These are phyloP conservation scores for Wickerhamomyces subpelliculosus DNA, from an alignment of 805 yeast species.

Conservation along the genomic window DNA sequence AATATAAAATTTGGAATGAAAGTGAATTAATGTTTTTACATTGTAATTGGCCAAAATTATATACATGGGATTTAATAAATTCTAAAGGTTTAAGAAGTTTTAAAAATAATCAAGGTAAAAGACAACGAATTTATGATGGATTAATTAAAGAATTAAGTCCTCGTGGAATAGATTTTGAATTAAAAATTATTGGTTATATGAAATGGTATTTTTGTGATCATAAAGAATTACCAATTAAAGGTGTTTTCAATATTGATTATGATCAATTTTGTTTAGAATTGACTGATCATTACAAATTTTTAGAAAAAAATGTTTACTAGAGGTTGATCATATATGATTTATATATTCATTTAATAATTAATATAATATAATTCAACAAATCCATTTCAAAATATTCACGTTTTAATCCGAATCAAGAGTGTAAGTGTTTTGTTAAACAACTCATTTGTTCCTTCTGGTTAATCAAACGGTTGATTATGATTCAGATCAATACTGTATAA, in stretches of 20 bases:
- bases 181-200: constrained; percentile 3
- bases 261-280: constrained; percentile 31
- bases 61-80: constrained; percentile 6
- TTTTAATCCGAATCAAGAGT: too few species aligned
- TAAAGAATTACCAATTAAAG: constrained; percentile 22
- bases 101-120: constrained; percentile 3
- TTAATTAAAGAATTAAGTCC: constrained; percentile 2
- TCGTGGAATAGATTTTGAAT: constrained; percentile 6
- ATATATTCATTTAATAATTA: too few species aligned
- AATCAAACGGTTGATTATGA: too few species aligned
- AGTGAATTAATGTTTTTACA: constrained; percentile 11
- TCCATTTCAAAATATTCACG: too few species aligned
- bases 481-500: too few species aligned
- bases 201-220: constrained; percentile 14
- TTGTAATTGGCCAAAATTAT: constrained; percentile 12
- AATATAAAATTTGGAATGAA: constrained; percentile 9
- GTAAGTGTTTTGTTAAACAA: too few species aligned
- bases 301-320: too few species aligned
- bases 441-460: too few species aligned
- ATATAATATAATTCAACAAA: too few species aligned
- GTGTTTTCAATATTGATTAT: constrained; percentile 18
- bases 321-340: not conserved
- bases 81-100: too few species aligned
- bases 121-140: constrained; percentile 9
- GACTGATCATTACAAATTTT: constrained; percentile 26